Evolutionary conservation across 352 stramenopile genomes (phyloP), one percentile per base, ranked within the genome.

Genomic region (Pythium brachiatum): DNA sequence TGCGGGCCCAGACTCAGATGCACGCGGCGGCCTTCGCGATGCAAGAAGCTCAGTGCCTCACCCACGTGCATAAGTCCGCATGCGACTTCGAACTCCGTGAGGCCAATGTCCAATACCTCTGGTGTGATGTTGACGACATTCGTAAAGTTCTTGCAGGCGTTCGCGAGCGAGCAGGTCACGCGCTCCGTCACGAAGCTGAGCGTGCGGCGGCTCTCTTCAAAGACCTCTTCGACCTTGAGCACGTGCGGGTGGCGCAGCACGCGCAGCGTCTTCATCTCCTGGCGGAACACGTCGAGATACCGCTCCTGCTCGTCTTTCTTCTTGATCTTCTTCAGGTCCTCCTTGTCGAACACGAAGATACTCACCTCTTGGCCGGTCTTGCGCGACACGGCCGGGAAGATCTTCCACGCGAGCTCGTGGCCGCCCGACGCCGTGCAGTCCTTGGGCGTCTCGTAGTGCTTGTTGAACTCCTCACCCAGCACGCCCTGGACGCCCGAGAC

Each of bases 111-210:
- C 21, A 94, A 69, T 57, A 96, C 83, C 32, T 95, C 86, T 29
- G 84, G 88, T 29, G 83, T 94, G 31, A 96, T 81, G 68, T 94
- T 92, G 64, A 74, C 68, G 13, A 94, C 72, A 69, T 96, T 95
- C 21, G 70, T 85, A 57, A 94, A 92, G 69, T 96, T 91, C 66
- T 96, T 95, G 69, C 87, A 89, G 48, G 90, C 90, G 62, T 97
- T 96, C 34, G 87, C 88, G 39, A 97, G 74, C 53, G 90, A 97
- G 69, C 88, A 97, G 21, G 81, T 93, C 47, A 97, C 76, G 32
- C 88, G 86, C 66, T 97, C 90, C 5, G 90, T 96, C 34, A 96
- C 90, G 68, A 97, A 97, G 51, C 84, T 89, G 31, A 97, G 75
- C 54, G 86, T 88, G 55, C 87, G 86, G 18, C 86, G 78, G 44